Percentiles rank a stretch among this genome's conserved stretches.
phyloP scores from a whole-genome alignment of 169 alveolate genomes.

The Plasmodium reichenowi region DNA sequence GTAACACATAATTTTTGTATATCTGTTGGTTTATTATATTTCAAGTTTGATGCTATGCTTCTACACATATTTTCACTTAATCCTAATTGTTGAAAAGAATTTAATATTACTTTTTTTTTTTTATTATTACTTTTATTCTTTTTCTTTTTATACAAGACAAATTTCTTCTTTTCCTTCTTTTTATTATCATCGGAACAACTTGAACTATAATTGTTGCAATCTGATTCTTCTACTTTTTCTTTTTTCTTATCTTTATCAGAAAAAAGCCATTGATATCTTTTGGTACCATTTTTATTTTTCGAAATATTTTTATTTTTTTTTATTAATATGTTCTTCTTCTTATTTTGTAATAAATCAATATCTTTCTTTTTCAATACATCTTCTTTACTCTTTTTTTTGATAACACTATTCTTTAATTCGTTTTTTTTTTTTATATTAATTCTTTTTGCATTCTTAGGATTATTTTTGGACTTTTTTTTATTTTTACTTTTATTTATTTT shows the following conservation, averaged over 20 bases:
- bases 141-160: constrained; percentile 52
- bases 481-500: too few species aligned
- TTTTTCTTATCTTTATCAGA: constrained; percentile 1
- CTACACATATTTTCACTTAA: constrained; percentile 81
- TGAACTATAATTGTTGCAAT: neutral
- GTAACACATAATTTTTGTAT: constrained; percentile 95
- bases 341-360: neutral
- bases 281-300: neutral
- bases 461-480: too few species aligned
- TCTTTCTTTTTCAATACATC: neutral
- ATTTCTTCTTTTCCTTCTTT: constrained; percentile 41
- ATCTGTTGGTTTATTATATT: constrained; percentile 93
- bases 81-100: constrained; percentile 85
- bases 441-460: too few species aligned
- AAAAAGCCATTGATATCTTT: constrained; percentile 33
- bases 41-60: constrained; percentile 79
- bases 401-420: too few species aligned
- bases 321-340: neutral
- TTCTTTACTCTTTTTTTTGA: neutral
- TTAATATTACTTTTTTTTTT: constrained; percentile 72
- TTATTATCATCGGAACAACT: neutral
- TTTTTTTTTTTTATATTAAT: too few species aligned
- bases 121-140: constrained; percentile 73
- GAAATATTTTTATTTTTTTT: neutral
- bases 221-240: neutral